Base-by-base conservation (phyloP, 345 rosid genomes). In the Cardamine occulta region DNA sequence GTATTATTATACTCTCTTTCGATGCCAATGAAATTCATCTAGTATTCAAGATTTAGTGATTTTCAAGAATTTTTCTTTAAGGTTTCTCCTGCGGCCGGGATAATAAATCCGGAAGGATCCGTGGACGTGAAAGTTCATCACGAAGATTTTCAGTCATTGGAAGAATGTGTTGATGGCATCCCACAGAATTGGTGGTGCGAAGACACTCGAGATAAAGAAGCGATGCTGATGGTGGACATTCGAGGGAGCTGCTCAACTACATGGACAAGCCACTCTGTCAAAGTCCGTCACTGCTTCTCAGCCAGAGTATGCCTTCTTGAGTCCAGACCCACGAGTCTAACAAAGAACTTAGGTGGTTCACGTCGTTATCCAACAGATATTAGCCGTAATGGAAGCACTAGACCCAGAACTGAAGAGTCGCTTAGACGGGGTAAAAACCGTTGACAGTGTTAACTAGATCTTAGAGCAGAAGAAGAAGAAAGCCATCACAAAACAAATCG, bases 161-260 rank as follows among this genome's bases (percentile, higher is more conserved):
- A 92, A 79, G 97, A 95, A 72, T 74, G 40, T n/a, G 91, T 82
- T 29, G 99, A 95, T 69, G 97, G 97, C 19, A 83, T 84, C 75
- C 97, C 96, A 4, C 97, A 90, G 72, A 88, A 82, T 77, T 92
- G 97, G 96, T 90, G 95, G 97, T 86, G 85, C 42, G 99, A 94
- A 80, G 97, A 92, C 74, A 87, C 93, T 60, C 75, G 89, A 57
- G 99, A 95, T 74, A 95, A 89, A 85, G 93, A 87, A 85, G 92
- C 85, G 12, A 70, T 83, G 23, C 64, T 95, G 80, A 81, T 39
- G 44, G 90, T 92, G 63, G 72, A 68, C 40, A 61, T 90, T 31
- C 82, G 82, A 32, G 93, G 97, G 64, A 88, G 86, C 77, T 77
- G 82, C 83, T 86, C 92, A 47, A 84, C 83, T 8, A 86, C 86